A percentile compares a stretch with the other conserved stretches of the same genome.
phyloP scores from a whole-genome alignment of 352 stramenopile genomes.

The Pythium pectinolyticum region DNA sequence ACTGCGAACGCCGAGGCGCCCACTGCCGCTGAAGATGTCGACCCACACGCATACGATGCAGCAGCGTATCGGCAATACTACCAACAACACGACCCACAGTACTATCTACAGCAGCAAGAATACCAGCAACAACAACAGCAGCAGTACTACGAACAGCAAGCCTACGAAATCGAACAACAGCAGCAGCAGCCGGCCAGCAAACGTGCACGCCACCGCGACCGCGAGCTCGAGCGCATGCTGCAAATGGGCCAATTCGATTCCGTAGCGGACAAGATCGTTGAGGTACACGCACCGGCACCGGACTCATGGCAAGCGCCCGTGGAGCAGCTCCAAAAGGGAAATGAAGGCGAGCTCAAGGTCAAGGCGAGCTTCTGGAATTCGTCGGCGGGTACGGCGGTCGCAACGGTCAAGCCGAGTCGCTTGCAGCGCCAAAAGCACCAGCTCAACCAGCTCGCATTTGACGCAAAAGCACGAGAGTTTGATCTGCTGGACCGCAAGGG shows the following conservation, averaged over 20 bases:
- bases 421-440: slow-evolving; percentile 81
- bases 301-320: slow-evolving; percentile 57
- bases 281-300: slow-evolving; percentile 52
- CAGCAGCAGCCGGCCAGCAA: slow-evolving; percentile 51
- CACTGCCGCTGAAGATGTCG: too few relatives aligned
- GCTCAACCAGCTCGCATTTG: slow-evolving; percentile 80
- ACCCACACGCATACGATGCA: slow-evolving; percentile 25
- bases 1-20: neutral
- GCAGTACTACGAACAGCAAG: slow-evolving; percentile 40
- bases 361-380: slow-evolving; percentile 77
- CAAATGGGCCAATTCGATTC: slow-evolving; percentile 66
- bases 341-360: slow-evolving; percentile 47
- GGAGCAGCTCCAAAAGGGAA: slow-evolving; percentile 29
- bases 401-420: slow-evolving; percentile 63
- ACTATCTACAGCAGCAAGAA: slow-evolving; percentile 47
- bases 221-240: slow-evolving; percentile 68
- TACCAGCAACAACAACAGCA: slow-evolving; percentile 40
- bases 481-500: slow-evolving; percentile 69
- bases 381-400: slow-evolving; percentile 45
- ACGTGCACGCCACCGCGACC: slow-evolving; percentile 52
- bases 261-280: slow-evolving; percentile 59
- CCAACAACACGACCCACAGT: slow-evolving; percentile 36
- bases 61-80: slow-evolving; percentile 45
- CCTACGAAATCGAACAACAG: slow-evolving; percentile 34
- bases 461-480: slow-evolving; percentile 71